phyloP scores from a whole-genome alignment of 78 protist genomes.

The Reticulomyxa filosa region DNA sequence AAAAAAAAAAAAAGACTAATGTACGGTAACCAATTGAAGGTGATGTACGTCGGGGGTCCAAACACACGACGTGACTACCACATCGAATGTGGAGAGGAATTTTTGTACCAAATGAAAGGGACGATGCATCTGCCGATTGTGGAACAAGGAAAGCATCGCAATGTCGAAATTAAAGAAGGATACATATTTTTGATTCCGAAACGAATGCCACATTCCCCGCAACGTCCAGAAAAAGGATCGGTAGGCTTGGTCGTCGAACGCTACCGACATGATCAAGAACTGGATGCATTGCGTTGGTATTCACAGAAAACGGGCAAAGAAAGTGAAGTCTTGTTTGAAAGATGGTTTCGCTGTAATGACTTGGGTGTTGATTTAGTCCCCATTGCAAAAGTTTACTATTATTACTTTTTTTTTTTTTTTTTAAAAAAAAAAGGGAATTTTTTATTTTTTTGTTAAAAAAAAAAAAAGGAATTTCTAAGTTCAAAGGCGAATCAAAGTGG shows the following conservation, averaged over 20 bases:
- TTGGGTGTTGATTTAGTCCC: too few relatives aligned
- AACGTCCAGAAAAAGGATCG: not conserved
- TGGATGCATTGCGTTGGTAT: slow-evolving; percentile 2
- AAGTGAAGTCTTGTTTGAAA: too few relatives aligned
- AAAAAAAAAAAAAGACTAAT: too few relatives aligned
- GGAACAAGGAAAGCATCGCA: not conserved
- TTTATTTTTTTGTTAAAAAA: too few relatives aligned
- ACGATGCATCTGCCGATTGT: not conserved
- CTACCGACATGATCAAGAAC: not conserved
- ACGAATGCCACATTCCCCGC: not conserved
- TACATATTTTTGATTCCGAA: not conserved
- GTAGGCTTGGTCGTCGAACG: slow-evolving; percentile 3
- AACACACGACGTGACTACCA: not conserved
- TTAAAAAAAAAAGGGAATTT: too few relatives aligned
- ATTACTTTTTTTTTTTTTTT: too few relatives aligned
- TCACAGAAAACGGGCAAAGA: too few relatives aligned
- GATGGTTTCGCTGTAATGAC: too few relatives aligned
- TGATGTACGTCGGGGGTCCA: not conserved
- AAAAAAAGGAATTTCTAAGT: too few relatives aligned
- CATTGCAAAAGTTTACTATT: too few relatives aligned
- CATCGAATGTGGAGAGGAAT: not conserved
- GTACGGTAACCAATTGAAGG: not conserved
- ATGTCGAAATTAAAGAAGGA: not conserved
- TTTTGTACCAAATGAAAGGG: not conserved
- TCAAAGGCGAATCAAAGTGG: too few relatives aligned